These are phyloP conservation scores for Paracorniculantispora psalliotae DNA, from an alignment of 2,329 filamentous ascomycete species.

Conservation along the genomic window DNA sequence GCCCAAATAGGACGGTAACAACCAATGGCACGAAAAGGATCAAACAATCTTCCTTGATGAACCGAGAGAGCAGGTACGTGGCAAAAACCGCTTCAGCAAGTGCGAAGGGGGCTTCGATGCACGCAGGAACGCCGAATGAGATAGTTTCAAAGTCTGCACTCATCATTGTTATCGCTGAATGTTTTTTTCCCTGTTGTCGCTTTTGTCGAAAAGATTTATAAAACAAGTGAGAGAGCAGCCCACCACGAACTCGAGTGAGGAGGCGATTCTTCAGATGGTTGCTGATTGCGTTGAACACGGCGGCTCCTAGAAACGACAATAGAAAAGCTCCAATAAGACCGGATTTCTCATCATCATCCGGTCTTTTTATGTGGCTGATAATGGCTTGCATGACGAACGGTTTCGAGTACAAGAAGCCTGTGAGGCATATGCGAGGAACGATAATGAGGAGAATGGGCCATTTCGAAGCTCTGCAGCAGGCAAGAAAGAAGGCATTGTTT, in stretches of 20 bases:
- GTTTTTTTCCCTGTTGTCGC: not conserved
- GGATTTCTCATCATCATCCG: conserved; percentile 11
- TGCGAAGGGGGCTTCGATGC: not conserved
- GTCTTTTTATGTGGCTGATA: conserved; percentile 14
- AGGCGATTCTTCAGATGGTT: not conserved
- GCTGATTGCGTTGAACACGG: not conserved
- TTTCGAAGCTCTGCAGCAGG: conserved; percentile 21
- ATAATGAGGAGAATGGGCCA: conserved; percentile 2
- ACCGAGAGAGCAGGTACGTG: not conserved
- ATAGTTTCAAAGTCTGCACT: not conserved
- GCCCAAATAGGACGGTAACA: not conserved
- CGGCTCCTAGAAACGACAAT: not conserved
- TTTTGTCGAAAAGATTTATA: not conserved
- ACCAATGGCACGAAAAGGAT: not conserved
- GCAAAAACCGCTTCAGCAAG: not conserved
- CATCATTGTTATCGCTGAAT: not conserved
- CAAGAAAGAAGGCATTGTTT: not conserved
- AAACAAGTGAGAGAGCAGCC: not conserved
- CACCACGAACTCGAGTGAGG: not conserved
- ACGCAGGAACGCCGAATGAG: not conserved
- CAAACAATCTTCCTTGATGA: not conserved
- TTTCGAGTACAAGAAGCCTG: not conserved
- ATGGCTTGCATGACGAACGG: not conserved
- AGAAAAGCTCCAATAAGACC: not conserved
- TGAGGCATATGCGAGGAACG: not conserved